Evolutionary conservation across 2,329 filamentous ascomycete genomes (phyloP).

Genomic region (Xylariaceae sp.): DNA sequence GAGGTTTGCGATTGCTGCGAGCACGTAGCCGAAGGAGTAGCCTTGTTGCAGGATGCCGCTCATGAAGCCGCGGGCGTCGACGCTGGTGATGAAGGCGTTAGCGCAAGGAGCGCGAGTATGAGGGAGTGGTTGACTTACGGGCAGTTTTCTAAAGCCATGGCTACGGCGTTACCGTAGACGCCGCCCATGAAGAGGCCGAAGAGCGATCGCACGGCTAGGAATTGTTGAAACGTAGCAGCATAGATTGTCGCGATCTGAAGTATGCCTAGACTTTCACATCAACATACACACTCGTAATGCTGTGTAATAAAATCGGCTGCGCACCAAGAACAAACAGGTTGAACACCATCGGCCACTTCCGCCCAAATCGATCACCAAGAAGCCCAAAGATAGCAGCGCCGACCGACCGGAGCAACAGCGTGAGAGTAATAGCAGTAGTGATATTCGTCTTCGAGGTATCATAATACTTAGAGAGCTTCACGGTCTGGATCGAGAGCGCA

Average conservation of each 20-base stretch:
- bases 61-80: constrained; percentile 70
- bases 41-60: constrained; percentile 79
- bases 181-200: constrained; percentile 80
- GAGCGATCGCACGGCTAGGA: constrained; percentile 66
- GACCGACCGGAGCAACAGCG: constrained; percentile 66
- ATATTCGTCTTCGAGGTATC: constrained; percentile 56
- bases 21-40: constrained; percentile 73
- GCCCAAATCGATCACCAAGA: constrained; percentile 71
- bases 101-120: not conserved
- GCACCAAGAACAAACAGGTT: constrained; percentile 68
- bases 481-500: constrained; percentile 71
- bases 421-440: constrained; percentile 69
- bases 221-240: constrained; percentile 63
- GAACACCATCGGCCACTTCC: constrained; percentile 77
- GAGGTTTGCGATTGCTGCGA: constrained; percentile 70
- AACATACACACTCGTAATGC: not conserved
- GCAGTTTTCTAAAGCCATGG: constrained; percentile 71
- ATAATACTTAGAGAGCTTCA: constrained; percentile 60
- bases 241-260: constrained; percentile 74
- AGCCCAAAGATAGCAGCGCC: constrained; percentile 73
- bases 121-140: constrained; percentile 42
- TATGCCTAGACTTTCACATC: constrained; percentile 35
- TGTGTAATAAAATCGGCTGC: not conserved
- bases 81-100: constrained; percentile 30
- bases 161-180: constrained; percentile 72